These are phyloP conservation scores for Pseudonitzschia multiseries DNA, from an alignment of 108 stramenopile species.

Conservation along the genomic window DNA sequence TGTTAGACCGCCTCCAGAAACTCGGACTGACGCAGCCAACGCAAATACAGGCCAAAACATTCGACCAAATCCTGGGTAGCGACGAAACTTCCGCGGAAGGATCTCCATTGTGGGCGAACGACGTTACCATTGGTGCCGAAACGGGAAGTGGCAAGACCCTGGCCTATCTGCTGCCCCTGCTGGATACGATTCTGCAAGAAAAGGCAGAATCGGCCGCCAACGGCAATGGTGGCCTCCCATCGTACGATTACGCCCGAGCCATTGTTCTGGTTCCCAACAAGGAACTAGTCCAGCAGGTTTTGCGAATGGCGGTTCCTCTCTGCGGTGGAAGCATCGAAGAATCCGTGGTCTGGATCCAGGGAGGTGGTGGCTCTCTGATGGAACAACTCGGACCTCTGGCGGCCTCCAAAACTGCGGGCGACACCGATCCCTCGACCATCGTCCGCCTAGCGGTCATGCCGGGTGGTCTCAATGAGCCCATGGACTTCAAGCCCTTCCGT, in stretches of 20 bases:
- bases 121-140: slow-evolving; percentile 91
- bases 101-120: slow-evolving; percentile 4
- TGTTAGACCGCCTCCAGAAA: slow-evolving; percentile 55
- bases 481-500: slow-evolving; percentile 82
- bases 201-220: slow-evolving; percentile 31
- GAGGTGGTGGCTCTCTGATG: background rate
- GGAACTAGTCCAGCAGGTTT: slow-evolving; percentile 84
- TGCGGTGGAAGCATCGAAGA: slow-evolving; percentile 47
- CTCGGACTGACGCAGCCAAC: slow-evolving; percentile 57
- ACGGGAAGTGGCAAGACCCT: slow-evolving; percentile 97
- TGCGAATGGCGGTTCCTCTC: slow-evolving; percentile 77
- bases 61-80: slow-evolving; percentile 38
- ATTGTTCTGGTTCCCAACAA: slow-evolving; percentile 89
- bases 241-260: slow-evolving; percentile 78
- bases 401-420: slow-evolving; percentile 6
- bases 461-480: slow-evolving; percentile 66
- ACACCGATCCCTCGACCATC: slow-evolving; percentile 43
- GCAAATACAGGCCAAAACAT: slow-evolving; percentile 73
- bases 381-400: slow-evolving; percentile 2
- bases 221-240: slow-evolving; percentile 20
- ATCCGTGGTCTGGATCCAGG: slow-evolving; percentile 38
- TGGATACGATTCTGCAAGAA: slow-evolving; percentile 70
- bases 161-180: slow-evolving; percentile 89
- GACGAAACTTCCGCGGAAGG: background rate
- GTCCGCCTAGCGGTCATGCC: slow-evolving; percentile 83